A percentile compares a stretch with the other conserved stretches of the same genome.
phyloP scores from a whole-genome alignment of 306 rosid species.

The Malus orientalis region DNA sequence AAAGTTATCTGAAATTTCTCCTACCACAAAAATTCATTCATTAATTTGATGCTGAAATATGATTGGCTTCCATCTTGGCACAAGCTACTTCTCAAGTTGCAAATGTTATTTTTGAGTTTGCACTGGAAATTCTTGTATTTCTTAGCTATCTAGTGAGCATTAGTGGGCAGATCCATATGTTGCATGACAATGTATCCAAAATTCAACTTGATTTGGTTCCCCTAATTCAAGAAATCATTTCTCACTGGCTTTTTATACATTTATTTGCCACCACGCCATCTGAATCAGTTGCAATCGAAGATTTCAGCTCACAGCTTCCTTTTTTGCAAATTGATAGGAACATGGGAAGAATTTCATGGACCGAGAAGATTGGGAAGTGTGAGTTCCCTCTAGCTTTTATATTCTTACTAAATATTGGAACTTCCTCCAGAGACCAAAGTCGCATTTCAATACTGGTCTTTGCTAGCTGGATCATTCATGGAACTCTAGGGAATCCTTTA shows the following conservation, averaged over 20 bases:
- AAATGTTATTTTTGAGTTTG: constrained; percentile 79
- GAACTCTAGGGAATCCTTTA: constrained; percentile 56
- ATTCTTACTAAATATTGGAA: constrained; percentile 44
- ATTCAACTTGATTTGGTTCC: constrained; percentile 75
- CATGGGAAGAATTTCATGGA: constrained; percentile 54
- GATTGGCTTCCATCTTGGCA: constrained; percentile 51
- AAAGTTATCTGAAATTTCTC: constrained; percentile 68
- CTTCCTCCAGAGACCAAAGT: constrained; percentile 33
- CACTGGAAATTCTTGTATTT: constrained; percentile 75
- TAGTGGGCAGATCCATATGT: constrained; percentile 71
- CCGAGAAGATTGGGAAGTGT: constrained; percentile 64
- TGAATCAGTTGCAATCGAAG: constrained; percentile 63
- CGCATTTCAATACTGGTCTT: constrained; percentile 41
- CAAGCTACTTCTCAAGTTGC: constrained; percentile 85
- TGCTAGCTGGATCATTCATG: constrained; percentile 68
- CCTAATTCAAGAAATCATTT: constrained; percentile 72
- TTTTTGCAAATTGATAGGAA: constrained; percentile 73
- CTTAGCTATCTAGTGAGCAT: constrained; percentile 71
- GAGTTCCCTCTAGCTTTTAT: constrained; percentile 77
- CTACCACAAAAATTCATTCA: constrained; percentile 60
- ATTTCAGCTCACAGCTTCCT: constrained; percentile 78
- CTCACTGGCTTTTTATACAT: constrained; percentile 72
- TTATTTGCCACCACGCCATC: constrained; percentile 74
- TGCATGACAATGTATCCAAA: constrained; percentile 56
- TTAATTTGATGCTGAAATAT: constrained; percentile 33